phyloP scores from a whole-genome alignment of 2,329 filamentous ascomycete genomes.

The Colletotrichum destructivum region DNA sequence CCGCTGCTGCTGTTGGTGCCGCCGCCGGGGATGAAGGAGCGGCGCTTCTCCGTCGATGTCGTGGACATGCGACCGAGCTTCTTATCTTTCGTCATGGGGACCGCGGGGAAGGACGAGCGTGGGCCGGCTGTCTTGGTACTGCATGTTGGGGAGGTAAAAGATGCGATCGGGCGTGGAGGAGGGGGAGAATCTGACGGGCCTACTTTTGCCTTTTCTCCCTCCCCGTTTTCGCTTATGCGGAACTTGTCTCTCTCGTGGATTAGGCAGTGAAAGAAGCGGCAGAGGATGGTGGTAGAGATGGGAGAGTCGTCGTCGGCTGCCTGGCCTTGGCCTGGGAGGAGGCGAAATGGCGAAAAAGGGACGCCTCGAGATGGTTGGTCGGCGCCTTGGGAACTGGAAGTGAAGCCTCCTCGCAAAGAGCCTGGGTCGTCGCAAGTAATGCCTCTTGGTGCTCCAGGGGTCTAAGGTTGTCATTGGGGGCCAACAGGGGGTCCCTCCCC shows the following conservation, averaged over 20 bases:
- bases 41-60: conserved; percentile 62
- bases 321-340: conserved; percentile 6
- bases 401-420: background rate
- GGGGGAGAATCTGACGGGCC: conserved; percentile 11
- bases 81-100: conserved; percentile 44
- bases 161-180: conserved; percentile 9
- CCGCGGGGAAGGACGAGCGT: conserved; percentile 26
- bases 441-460: background rate
- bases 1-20: conserved; percentile 43
- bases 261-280: background rate
- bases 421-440: conserved; percentile 13
- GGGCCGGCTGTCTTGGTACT: conserved; percentile 23
- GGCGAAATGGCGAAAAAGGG: background rate
- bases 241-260: background rate
- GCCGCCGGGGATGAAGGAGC: conserved; percentile 48
- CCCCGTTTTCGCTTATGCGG: conserved; percentile 13
- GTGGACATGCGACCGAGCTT: conserved; percentile 42
- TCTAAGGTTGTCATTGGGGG: conserved; percentile 17
- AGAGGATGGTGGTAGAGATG: background rate
- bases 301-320: conserved; percentile 17
- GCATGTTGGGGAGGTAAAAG: conserved; percentile 38
- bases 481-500: conserved; percentile 16
- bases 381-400: background rate
- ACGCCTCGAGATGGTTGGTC: conserved; percentile 2
- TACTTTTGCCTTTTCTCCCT: conserved; percentile 4